Conservation (phyloP, 805 yeast genomes). For the Sugiyamaella boreocaroliniensis region DNA sequence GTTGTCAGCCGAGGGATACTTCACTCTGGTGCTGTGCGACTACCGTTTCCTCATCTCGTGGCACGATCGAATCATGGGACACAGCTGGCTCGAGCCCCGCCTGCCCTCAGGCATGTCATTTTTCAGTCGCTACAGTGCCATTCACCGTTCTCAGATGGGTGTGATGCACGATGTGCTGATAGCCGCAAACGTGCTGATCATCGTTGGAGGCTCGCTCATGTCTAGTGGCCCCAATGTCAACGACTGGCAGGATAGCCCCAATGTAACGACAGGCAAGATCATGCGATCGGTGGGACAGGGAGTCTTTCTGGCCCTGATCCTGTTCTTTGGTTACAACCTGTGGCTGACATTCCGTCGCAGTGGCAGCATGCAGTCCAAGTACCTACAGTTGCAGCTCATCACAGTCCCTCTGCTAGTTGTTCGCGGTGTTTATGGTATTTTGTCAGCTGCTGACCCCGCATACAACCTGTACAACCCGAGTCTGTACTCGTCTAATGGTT, state of each 20-base stretch:
- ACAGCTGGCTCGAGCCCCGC: slow-evolving; percentile 3
- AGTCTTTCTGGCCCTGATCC: slow-evolving; percentile 9
- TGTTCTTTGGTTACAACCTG: slow-evolving; percentile 4
- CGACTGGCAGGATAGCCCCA: not conserved
- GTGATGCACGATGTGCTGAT: slow-evolving; percentile 10
- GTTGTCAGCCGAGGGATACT: slow-evolving; percentile 19
- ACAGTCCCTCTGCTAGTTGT: slow-evolving; percentile 10
- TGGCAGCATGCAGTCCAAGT: not conserved
- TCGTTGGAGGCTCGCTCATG: slow-evolving; percentile 15
- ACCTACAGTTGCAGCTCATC: not conserved
- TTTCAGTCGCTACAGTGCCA: not conserved
- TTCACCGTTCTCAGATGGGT: not conserved
- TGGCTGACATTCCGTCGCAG: not conserved
- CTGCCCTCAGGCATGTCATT: slow-evolving; percentile 1
- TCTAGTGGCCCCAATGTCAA: slow-evolving; percentile 6
- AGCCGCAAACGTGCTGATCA: slow-evolving; percentile 12
- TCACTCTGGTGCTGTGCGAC: slow-evolving; percentile 13
- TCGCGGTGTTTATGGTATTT: slow-evolving; percentile 16
- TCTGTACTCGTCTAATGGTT: slow-evolving; percentile 9
- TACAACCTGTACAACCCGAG: slow-evolving; percentile 13
- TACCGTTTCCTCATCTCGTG: slow-evolving; percentile 9
- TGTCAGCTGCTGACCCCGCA: slow-evolving; percentile 8
- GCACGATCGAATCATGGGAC: slow-evolving; percentile 4
- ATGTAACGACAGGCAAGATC: slow-evolving; percentile 5
- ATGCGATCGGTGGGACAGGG: slow-evolving; percentile 16